A percentile compares a stretch with the other conserved stretches of the same genome.
phyloP scores from a whole-genome alignment of 305 asterid genomes.

The Rubia peregrina region DNA sequence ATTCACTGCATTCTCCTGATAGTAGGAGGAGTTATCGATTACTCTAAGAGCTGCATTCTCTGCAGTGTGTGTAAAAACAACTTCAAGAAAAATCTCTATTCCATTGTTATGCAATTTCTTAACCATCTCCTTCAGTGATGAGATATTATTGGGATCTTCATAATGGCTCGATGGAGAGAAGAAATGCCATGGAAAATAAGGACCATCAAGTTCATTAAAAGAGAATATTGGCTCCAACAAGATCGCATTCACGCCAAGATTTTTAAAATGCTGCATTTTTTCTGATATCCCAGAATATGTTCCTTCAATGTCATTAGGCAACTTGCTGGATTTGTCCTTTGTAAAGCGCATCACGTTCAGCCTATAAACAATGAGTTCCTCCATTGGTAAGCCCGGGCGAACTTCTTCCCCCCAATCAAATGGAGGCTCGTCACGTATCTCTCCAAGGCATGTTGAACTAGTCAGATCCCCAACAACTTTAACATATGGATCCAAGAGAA shows the following conservation, averaged over 20 bases:
- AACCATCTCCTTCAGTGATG: slow-evolving; percentile 81
- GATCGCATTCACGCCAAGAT: slow-evolving; percentile 79
- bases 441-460: slow-evolving; percentile 42
- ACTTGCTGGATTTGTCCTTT: slow-evolving; percentile 55
- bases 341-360: slow-evolving; percentile 58
- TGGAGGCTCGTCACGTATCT: slow-evolving; percentile 43
- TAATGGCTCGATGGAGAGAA: slow-evolving; percentile 50
- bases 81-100: slow-evolving; percentile 78
- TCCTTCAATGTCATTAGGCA: slow-evolving; percentile 47
- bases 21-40: slow-evolving; percentile 48
- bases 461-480: slow-evolving; percentile 41
- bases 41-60: slow-evolving; percentile 41
- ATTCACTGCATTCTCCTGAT: slow-evolving; percentile 38
- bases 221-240: slow-evolving; percentile 77
- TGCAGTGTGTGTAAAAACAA: slow-evolving; percentile 64
- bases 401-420: slow-evolving; percentile 71
- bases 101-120: slow-evolving; percentile 60
- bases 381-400: slow-evolving; percentile 54
- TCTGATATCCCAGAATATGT: slow-evolving; percentile 56
- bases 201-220: slow-evolving; percentile 58
- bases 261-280: slow-evolving; percentile 60
- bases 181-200: slow-evolving; percentile 74
- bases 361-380: slow-evolving; percentile 63
- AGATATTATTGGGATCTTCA: slow-evolving; percentile 39
- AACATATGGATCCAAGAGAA: slow-evolving; percentile 78